Percentiles rank a stretch among this genome's conserved stretches.
Conservation (phyloP, 2,329 filamentous ascomycete genomes). For the Alternaria sp. region DNA sequence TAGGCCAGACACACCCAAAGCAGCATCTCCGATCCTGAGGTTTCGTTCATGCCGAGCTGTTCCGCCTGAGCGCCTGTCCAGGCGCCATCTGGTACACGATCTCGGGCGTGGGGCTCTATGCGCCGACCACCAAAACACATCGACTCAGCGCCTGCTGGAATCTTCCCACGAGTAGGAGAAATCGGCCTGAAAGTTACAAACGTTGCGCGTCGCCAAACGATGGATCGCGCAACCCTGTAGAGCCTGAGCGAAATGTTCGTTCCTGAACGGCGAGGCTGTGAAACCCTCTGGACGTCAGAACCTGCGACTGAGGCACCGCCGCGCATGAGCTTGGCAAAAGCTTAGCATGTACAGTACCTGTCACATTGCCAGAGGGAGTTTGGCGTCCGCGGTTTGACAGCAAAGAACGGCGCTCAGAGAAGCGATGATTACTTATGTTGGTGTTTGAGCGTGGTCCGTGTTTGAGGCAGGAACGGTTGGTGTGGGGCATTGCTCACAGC, state of each 20-base stretch:
- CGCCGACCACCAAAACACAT: constrained; percentile 9
- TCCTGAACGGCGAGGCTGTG: constrained; percentile 16
- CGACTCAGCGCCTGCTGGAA: background rate
- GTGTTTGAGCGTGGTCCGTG: background rate
- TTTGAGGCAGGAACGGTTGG: background rate
- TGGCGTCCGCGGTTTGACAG: background rate
- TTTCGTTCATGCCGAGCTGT: constrained; percentile 13
- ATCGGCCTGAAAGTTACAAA: constrained; percentile 13
- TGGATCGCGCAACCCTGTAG: constrained; percentile 5
- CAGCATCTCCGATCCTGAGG: constrained; percentile 9
- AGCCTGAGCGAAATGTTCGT: constrained; percentile 3
- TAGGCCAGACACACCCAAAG: background rate
- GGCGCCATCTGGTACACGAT: constrained; percentile 15
- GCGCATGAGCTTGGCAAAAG: constrained; percentile 27
- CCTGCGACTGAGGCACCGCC: constrained; percentile 12
- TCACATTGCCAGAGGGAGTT: constrained; percentile 7
- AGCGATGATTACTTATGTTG: background rate
- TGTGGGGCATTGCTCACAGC: background rate
- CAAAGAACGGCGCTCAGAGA: background rate
- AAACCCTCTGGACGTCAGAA: constrained; percentile 28
- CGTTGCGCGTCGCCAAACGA: constrained; percentile 19
- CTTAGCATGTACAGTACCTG: constrained; percentile 20
- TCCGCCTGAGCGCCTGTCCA: constrained; percentile 7
- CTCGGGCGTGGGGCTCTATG: constrained; percentile 17
- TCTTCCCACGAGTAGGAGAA: constrained; percentile 22